These are phyloP conservation scores for Apiospora marii DNA, from an alignment of 2,329 filamentous ascomycete genomes.

Conservation along the genomic window DNA sequence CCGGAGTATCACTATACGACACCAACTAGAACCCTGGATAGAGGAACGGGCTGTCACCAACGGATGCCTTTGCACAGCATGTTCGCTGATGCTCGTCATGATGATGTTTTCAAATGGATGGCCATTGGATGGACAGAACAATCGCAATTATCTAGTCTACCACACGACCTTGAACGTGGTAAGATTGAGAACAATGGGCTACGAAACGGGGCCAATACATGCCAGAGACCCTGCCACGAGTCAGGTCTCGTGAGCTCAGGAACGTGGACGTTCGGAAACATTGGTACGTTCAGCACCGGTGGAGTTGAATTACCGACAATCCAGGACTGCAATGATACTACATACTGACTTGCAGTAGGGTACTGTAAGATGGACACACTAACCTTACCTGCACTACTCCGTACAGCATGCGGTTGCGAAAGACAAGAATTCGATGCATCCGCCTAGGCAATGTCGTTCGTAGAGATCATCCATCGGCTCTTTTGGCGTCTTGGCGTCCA, in stretches of 20 bases:
- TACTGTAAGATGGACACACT: not conserved
- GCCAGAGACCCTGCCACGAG: constrained; percentile 1
- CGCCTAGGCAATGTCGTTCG: not conserved
- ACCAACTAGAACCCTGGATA: not conserved
- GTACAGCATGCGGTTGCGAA: not conserved
- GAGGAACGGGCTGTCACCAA: not conserved
- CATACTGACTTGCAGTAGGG: not conserved
- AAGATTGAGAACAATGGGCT: not conserved
- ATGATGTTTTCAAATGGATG: not conserved
- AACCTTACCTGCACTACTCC: not conserved
- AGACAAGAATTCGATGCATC: constrained; percentile 18
- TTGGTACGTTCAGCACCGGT: not conserved
- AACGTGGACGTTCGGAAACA: constrained; percentile 5
- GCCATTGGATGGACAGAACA: not conserved
- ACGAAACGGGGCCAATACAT: constrained; percentile 6
- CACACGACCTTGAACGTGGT: not conserved
- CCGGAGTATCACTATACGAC: not conserved
- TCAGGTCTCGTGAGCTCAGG: constrained; percentile 6
- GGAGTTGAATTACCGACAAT: not conserved
- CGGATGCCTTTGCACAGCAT: not conserved
- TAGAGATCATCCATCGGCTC: constrained; percentile 9
- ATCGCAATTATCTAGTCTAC: not conserved
- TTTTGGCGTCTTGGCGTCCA: constrained; percentile 4
- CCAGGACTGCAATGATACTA: not conserved
- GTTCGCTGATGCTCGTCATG: not conserved